Evolutionary conservation across 257 asterid genomes (phyloP).

Genomic region (Solanum medicagineum): DNA sequence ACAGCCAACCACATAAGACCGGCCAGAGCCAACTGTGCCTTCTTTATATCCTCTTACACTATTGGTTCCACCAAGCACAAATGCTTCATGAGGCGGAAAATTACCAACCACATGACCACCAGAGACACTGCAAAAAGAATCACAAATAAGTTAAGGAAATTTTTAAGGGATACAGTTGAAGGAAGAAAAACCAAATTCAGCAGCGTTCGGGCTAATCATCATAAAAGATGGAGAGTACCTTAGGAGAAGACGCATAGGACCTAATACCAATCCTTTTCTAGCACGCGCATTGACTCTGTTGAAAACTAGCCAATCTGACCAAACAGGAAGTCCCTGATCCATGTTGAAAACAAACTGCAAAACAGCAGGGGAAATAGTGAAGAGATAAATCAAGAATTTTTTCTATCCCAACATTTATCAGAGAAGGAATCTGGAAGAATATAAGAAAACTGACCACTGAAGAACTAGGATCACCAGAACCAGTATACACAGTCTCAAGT

Average conservation of each 20-base stretch:
- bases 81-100: constrained; percentile 96
- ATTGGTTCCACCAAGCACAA: constrained; percentile 94
- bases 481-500: constrained; percentile 78
- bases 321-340: constrained; percentile 88
- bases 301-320: constrained; percentile 77
- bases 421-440: neutral
- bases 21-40: constrained; percentile 94
- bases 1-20: constrained; percentile 70
- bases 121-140: constrained; percentile 38
- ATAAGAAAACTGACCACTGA: constrained; percentile 55
- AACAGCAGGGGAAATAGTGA: neutral
- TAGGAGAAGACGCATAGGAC: constrained; percentile 59
- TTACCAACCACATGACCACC: constrained; percentile 88
- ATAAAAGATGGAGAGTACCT: constrained; percentile 29
- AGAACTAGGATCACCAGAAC: constrained; percentile 84
- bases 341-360: constrained; percentile 78
- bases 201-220: neutral
- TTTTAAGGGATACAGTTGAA: neutral
- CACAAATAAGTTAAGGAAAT: neutral
- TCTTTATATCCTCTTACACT: constrained; percentile 96
- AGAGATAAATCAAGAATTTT: neutral
- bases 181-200: neutral
- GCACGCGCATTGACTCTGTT: constrained; percentile 87
- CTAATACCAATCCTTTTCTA: constrained; percentile 66
- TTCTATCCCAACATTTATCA: neutral